phyloP scores from a whole-genome alignment of 2,329 filamentous ascomycete genomes.

The Hymenoscyphus scutula region DNA sequence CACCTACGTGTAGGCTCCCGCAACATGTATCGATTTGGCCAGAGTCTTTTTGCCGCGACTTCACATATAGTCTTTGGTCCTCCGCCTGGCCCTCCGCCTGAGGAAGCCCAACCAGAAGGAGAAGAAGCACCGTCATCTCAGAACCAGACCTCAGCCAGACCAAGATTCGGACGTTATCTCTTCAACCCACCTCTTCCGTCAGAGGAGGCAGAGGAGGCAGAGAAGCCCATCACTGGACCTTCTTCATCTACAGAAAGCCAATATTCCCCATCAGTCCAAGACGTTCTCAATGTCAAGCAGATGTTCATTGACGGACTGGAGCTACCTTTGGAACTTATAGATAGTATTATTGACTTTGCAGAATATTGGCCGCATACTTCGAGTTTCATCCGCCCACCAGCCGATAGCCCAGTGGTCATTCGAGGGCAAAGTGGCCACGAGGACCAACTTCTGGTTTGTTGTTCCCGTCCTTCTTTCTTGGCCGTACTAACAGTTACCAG shows the following conservation, averaged over 20 bases:
- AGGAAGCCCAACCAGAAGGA: background rate
- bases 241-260: background rate
- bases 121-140: background rate
- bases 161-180: conserved; percentile 3
- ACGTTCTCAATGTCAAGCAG: conserved; percentile 49
- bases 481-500: conserved; percentile 17
- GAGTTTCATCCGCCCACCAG: conserved; percentile 27
- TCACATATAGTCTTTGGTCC: background rate
- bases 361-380: conserved; percentile 59
- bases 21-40: background rate
- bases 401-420: conserved; percentile 13
- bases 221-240: background rate
- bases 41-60: background rate
- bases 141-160: background rate
- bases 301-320: conserved; percentile 45
- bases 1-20: too few relatives aligned
- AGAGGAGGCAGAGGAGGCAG: conserved; percentile 1
- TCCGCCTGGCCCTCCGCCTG: too few relatives aligned
- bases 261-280: conserved; percentile 42
- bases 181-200: conserved; percentile 9
- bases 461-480: background rate
- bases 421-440: conserved; percentile 29
- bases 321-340: conserved; percentile 55
- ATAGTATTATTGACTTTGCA: conserved; percentile 55
- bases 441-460: conserved; percentile 43